Evolutionary conservation across 1,284 basidiomycete species (phyloP).

Genomic region (Puccinia triticina): DNA sequence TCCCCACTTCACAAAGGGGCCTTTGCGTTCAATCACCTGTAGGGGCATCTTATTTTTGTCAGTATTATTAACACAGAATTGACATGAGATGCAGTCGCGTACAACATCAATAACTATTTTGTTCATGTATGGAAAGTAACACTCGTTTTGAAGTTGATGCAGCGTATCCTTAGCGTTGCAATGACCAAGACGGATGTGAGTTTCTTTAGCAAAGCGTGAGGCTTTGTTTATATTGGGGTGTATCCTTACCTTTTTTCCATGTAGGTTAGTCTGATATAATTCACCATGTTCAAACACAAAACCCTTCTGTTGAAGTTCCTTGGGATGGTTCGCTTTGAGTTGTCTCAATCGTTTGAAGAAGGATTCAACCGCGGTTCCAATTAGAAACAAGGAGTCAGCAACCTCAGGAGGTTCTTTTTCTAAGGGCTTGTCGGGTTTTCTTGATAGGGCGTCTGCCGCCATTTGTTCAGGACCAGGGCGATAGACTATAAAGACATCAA

Average conservation of each 20-base stretch:
- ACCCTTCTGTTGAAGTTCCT: neutral
- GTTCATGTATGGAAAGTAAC: no score
- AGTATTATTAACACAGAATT: no score
- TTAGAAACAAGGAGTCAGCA: neutral
- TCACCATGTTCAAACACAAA: neutral
- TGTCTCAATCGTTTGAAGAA: neutral
- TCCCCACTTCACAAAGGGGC: slow-evolving; percentile 7
- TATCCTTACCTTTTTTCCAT: neutral
- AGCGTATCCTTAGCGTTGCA: no score
- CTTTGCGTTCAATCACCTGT: no score
- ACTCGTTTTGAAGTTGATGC: no score
- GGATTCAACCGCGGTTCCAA: neutral
- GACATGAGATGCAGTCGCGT: no score
- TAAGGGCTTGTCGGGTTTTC: neutral
- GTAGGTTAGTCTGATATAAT: neutral
- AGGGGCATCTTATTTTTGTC: no score
- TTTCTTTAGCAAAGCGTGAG: neutral
- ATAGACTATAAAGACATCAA: slow-evolving; percentile 9
- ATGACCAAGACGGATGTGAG: neutral
- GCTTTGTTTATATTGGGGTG: neutral
- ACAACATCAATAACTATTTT: no score
- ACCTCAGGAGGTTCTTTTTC: slow-evolving; percentile 12
- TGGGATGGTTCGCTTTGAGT: neutral
- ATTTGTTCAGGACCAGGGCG: slow-evolving; percentile 13
- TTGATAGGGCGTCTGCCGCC: slow-evolving; percentile 20